A percentile compares a stretch with the other conserved stretches of the same genome.
Evolutionary conservation across 805 yeast species (phyloP).

Genomic region (Lipomyces kockii): DNA sequence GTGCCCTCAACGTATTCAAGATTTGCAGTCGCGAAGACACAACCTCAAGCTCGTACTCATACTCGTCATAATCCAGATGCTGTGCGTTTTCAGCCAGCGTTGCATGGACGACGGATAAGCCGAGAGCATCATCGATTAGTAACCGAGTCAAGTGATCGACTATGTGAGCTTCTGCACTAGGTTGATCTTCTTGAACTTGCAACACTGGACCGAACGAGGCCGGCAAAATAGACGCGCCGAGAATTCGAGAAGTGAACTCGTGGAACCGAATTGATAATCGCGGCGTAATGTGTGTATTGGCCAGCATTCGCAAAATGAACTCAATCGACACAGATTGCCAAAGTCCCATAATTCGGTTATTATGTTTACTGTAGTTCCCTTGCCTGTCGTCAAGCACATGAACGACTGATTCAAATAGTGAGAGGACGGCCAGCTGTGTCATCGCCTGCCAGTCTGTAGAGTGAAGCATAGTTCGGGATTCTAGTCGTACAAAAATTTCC

Average conservation of each 20-base stretch:
- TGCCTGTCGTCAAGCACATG: not conserved
- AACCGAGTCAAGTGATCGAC: not conserved
- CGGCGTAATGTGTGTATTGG: conserved; percentile 4
- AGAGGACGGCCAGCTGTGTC: not conserved
- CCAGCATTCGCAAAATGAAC: conserved; percentile 15
- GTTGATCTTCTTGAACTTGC: not conserved
- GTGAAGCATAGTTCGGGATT: not conserved
- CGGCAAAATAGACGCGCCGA: not conserved
- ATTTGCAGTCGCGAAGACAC: not conserved
- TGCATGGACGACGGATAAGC: not conserved
- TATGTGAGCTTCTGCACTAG: not conserved
- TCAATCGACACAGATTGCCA: conserved; percentile 26
- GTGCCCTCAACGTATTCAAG: not conserved
- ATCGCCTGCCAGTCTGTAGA: conserved; percentile 7
- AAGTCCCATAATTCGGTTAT: conserved; percentile 2
- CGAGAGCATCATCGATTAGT: not conserved
- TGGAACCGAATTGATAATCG: conserved; percentile 5
- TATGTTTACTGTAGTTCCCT: not conserved
- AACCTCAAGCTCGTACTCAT: conserved; percentile 4
- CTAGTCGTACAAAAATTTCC: conserved; percentile 16
- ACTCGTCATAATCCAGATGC: conserved; percentile 7
- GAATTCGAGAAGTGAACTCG: not conserved
- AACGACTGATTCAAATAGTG: not conserved
- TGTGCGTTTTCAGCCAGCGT: not conserved
- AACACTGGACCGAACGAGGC: conserved; percentile 7